Percentiles rank a stretch among this genome's conserved stretches.
These are phyloP conservation scores for Corinectria fuckeliana DNA, from an alignment of 2,329 filamentous ascomycete genomes.

Conservation along the genomic window DNA sequence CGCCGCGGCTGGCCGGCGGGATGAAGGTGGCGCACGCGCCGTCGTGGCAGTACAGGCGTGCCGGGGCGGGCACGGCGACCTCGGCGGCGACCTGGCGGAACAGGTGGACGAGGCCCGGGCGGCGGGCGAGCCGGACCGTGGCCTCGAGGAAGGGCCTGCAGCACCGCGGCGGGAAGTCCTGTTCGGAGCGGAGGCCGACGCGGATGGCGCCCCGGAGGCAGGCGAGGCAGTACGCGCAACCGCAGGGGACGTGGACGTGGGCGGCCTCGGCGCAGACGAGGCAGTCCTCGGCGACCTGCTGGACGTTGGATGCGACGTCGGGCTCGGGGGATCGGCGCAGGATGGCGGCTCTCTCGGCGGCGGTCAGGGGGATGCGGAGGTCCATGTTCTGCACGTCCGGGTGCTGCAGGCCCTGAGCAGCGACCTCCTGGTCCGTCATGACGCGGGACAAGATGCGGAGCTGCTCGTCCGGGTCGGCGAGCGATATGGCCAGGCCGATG, in stretches of 20 bases:
- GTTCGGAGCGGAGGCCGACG: constrained; percentile 24
- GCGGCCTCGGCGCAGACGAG: constrained; percentile 22
- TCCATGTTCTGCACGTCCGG: constrained; percentile 21
- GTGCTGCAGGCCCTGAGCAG: constrained; percentile 19
- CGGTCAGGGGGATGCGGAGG: constrained; percentile 21
- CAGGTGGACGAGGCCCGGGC: constrained; percentile 28
- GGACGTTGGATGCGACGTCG: too few relatives aligned
- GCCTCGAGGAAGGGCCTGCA: constrained; percentile 26
- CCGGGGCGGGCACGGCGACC: background rate
- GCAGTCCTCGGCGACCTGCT: constrained; percentile 18
- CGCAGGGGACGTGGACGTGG: constrained; percentile 18
- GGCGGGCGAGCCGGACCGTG: constrained; percentile 11
- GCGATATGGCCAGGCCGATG: constrained; percentile 29
- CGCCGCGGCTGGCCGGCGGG: constrained; percentile 4
- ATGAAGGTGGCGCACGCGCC: constrained; percentile 31
- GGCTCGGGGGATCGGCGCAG: background rate
- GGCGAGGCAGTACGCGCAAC: constrained; percentile 28
- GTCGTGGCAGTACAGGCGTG: constrained; percentile 33
- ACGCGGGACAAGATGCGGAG: constrained; percentile 28
- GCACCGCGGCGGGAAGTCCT: constrained; percentile 34
- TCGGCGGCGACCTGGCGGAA: constrained; percentile 31
- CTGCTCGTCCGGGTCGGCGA: constrained; percentile 27
- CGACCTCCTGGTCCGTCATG: constrained; percentile 32
- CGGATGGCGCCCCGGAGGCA: constrained; percentile 31
- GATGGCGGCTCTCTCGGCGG: constrained; percentile 15